A percentile compares a stretch with the other conserved stretches of the same genome.
phyloP scores from a whole-genome alignment of 2,329 filamentous ascomycete genomes.

The Aureobasidium melanogenum region DNA sequence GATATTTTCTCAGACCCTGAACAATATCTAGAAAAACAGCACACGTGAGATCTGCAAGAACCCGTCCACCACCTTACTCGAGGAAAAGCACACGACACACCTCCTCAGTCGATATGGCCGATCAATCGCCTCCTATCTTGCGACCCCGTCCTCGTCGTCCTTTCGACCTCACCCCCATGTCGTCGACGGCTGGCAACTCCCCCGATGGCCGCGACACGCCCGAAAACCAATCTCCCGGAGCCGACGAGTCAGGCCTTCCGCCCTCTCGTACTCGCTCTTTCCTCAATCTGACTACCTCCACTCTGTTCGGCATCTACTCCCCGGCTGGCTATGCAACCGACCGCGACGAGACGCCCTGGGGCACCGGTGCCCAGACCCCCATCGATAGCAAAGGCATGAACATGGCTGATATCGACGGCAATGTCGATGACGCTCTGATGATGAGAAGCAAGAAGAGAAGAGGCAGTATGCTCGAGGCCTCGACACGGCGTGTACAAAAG shows the following conservation, averaged over 20 bases:
- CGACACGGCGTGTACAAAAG: conserved; percentile 5
- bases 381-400: conserved; percentile 18
- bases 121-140: conserved; percentile 12
- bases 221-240: conserved; percentile 18
- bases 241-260: conserved; percentile 32
- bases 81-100: conserved; percentile 4
- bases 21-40: not conserved
- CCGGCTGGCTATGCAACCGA: conserved; percentile 49
- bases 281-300: conserved; percentile 79
- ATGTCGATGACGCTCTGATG: conserved; percentile 5
- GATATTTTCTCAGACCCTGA: not conserved
- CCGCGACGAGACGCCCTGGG: conserved; percentile 62
- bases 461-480: conserved; percentile 14
- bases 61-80: not conserved
- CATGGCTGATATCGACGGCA: conserved; percentile 10
- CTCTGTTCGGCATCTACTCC: conserved; percentile 84
- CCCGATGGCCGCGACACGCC: conserved; percentile 8
- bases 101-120: not conserved
- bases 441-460: conserved; percentile 8
- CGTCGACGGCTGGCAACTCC: conserved; percentile 28
- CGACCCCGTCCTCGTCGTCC: conserved; percentile 64
- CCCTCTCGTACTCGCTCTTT: conserved; percentile 62
- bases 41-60: not conserved
- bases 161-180: conserved; percentile 51
- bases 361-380: conserved; percentile 66